These are phyloP conservation scores for Teunomyces tritomae DNA, from an alignment of 805 yeast species.

Conservation along the genomic window DNA sequence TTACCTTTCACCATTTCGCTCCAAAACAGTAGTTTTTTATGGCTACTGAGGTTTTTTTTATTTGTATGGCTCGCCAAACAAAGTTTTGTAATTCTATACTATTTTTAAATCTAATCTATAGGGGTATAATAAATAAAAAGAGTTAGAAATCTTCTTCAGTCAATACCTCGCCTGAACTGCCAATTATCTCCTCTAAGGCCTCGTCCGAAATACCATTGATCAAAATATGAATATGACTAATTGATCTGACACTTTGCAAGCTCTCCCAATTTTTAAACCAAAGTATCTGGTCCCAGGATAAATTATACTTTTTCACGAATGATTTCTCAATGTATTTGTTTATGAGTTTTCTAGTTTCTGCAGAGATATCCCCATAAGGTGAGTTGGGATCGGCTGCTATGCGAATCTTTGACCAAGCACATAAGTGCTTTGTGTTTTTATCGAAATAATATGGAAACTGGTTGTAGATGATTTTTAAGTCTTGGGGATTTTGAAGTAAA, in stretches of 20 bases:
- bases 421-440: slow-evolving; percentile 50
- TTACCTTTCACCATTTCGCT: background rate
- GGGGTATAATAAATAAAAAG: background rate
- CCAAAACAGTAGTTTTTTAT: background rate
- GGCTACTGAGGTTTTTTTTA: background rate
- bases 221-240: slow-evolving; percentile 71
- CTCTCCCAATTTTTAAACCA: slow-evolving; percentile 77
- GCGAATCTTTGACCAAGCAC: slow-evolving; percentile 64
- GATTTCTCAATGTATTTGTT: slow-evolving; percentile 47
- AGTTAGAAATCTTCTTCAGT: slow-evolving; percentile 8
- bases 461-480: slow-evolving; percentile 49
- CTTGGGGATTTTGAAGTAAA: slow-evolving; percentile 41
- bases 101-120: slow-evolving; percentile 5
- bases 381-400: slow-evolving; percentile 52
- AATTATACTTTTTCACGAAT: slow-evolving; percentile 44
- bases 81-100: slow-evolving; percentile 1
- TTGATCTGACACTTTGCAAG: slow-evolving; percentile 62
- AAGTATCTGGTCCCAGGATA: slow-evolving; percentile 36
- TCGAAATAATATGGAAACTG: slow-evolving; percentile 69
- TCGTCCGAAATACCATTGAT: slow-evolving; percentile 34
- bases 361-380: slow-evolving; percentile 50
- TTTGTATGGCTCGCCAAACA: background rate
- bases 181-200: slow-evolving; percentile 7
- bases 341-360: slow-evolving; percentile 38
- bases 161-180: slow-evolving; percentile 11